Evolutionary conservation across 106 monocot species (phyloP), one percentile per base, ranked within the genome.

Genomic region (Acorus gramineus): DNA sequence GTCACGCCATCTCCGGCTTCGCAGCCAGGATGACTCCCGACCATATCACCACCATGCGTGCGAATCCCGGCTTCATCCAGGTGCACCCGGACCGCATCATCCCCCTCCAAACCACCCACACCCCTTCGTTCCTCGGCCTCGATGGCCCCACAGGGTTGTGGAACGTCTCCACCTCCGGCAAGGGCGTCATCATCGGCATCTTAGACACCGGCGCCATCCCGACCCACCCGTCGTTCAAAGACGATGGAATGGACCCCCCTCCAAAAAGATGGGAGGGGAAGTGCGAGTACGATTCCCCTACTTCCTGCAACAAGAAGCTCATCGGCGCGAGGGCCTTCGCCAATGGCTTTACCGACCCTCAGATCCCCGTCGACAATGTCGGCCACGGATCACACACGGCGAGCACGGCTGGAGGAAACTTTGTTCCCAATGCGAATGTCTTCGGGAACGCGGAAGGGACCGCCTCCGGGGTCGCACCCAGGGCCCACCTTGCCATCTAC

Each of bases 351-450:
- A 8, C 42, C 42, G 2, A 61, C 4, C 8, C 43, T 4, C 8
- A 5, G 45, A 44, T 46, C 5, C 10, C 46, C 8, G 61, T 45
- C 55, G 66, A 67, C 55, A 46, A 46, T 14, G 8, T 46, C 46
- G 66, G 66, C 46, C 66, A 77, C 42, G 77, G 77, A 6, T 66
- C 71, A 2, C 77, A 77, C 11, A 54, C 55, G 7, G 71, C 77
- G 1, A 60, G 69, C 62, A 77, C 47, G 0, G 72, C 77, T 11
- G 71, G 66, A 6, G 77, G 71, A 3, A 64, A 50, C 54, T 66
- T 67, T 8, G 61, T 67, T 6, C 7, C 11, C 46, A 42, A 64
- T 12, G 71, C 66, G 0, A 56, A 62, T 9, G 53, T 77, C 42
- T 56, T 66, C 13, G 67, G 67, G 5, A 10, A 49, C 2, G 77